A percentile compares a stretch with the other conserved stretches of the same genome.
Evolutionary conservation across 345 rosid species (phyloP).

Genomic region (Erucastrum elatum): DNA sequence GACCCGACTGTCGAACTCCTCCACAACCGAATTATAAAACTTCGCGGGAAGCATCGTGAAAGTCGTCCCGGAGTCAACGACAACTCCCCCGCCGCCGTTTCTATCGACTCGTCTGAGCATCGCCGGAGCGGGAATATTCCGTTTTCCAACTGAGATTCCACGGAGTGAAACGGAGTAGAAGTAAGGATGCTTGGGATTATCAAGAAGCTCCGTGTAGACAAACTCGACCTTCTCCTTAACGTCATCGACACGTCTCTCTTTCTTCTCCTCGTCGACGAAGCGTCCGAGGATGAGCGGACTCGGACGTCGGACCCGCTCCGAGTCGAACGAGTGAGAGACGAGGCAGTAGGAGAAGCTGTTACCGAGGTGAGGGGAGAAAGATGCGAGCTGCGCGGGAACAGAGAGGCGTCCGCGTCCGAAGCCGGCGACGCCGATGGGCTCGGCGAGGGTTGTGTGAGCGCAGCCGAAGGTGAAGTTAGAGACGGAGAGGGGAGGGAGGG

Average conservation of each 20-base stretch:
- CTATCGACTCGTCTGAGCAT: slow-evolving; percentile 53
- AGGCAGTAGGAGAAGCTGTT: slow-evolving; percentile 84
- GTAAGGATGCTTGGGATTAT: slow-evolving; percentile 83
- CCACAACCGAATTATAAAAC: slow-evolving; percentile 57
- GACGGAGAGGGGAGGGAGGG: slow-evolving; percentile 49
- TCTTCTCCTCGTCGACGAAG: slow-evolving; percentile 40
- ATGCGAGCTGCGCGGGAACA: slow-evolving; percentile 72
- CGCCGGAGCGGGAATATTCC: slow-evolving; percentile 64
- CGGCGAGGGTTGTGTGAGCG: slow-evolving; percentile 80
- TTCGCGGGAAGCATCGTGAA: slow-evolving; percentile 88
- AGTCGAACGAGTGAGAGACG: slow-evolving; percentile 83
- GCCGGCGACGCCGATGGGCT: slow-evolving; percentile 94
- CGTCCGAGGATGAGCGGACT: slow-evolving; percentile 95
- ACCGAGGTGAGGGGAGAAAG: slow-evolving; percentile 65
- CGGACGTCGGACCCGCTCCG: slow-evolving; percentile 59
- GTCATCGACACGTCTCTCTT: slow-evolving; percentile 36
- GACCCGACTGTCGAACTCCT: slow-evolving; percentile 63
- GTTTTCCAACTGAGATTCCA: slow-evolving; percentile 75
- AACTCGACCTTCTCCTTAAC: slow-evolving; percentile 35
- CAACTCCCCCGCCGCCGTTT: slow-evolving; percentile 77
- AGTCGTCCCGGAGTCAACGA: slow-evolving; percentile 93
- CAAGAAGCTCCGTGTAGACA: slow-evolving; percentile 65
- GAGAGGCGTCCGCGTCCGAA: slow-evolving; percentile 90
- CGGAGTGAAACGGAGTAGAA: slow-evolving; percentile 81
- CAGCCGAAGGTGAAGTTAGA: slow-evolving; percentile 84